Conservation (phyloP, 2,329 filamentous ascomycete genomes). For the Aspergillus transmontanensis region DNA sequence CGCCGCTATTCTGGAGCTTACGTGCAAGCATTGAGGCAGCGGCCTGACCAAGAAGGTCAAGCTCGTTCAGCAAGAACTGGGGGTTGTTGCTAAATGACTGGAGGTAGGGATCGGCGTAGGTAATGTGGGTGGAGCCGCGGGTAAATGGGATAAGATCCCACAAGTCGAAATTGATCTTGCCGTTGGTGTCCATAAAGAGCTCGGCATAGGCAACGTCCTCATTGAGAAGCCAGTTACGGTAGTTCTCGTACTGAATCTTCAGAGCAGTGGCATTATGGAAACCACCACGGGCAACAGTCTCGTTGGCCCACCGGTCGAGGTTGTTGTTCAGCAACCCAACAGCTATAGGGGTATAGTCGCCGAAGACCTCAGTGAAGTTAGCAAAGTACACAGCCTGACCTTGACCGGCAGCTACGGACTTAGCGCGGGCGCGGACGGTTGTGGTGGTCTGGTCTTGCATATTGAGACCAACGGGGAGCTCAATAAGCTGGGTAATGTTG, state of each 20-base stretch:
- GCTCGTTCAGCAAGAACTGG: constrained; percentile 29
- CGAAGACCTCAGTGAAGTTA: constrained; percentile 29
- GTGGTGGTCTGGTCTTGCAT: constrained; percentile 35
- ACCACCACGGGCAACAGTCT: constrained; percentile 29
- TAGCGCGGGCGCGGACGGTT: constrained; percentile 18
- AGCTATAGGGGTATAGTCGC: not conserved
- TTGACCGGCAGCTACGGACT: constrained; percentile 18
- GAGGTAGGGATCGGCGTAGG: too few species aligned
- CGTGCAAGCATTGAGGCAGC: constrained; percentile 29
- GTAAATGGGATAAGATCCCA: too few species aligned
- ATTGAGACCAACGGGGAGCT: constrained; percentile 36
- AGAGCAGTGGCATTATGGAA: constrained; percentile 30
- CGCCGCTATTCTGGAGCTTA: constrained; percentile 19
- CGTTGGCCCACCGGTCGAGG: constrained; percentile 27
- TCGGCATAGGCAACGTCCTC: constrained; percentile 30
- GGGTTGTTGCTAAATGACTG: constrained; percentile 21
- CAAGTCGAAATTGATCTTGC: too few species aligned
- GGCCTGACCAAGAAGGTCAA: constrained; percentile 30
- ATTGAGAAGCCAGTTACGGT: constrained; percentile 30
- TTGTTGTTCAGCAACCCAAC: not conserved
- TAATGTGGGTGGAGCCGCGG: too few species aligned
- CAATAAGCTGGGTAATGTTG: constrained; percentile 22
- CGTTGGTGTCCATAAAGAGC: constrained; percentile 19
- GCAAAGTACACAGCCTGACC: constrained; percentile 32
- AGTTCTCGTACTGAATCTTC: constrained; percentile 28